Evolutionary conservation across 352 stramenopile species (phyloP).

Genomic region (Pythium diclinum): DNA sequence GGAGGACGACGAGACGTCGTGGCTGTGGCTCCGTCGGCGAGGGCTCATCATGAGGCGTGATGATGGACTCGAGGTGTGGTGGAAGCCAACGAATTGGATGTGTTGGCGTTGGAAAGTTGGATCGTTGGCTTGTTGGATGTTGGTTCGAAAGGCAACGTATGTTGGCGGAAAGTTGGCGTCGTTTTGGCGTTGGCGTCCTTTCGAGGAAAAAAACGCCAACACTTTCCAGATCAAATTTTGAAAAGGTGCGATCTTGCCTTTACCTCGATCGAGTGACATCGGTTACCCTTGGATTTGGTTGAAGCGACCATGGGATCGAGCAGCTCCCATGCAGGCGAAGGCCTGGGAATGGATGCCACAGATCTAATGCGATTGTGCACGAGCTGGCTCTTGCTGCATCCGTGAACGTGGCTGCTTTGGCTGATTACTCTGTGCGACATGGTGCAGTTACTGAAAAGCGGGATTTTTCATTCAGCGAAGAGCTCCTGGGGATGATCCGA

Average conservation of each 20-base stretch:
- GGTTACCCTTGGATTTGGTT: background rate
- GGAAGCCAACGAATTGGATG: background rate
- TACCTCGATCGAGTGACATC: slow-evolving; percentile 10
- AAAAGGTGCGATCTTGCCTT: background rate
- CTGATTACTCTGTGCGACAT: background rate
- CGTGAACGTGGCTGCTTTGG: background rate
- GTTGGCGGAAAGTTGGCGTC: slow-evolving; percentile 4
- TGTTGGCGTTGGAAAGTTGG: slow-evolving; percentile 16
- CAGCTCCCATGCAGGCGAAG: background rate
- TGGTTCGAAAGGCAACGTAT: background rate
- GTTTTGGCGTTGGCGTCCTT: background rate
- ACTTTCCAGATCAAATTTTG: background rate
- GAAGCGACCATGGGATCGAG: background rate
- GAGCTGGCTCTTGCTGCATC: background rate
- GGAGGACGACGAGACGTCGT: background rate
- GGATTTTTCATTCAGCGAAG: background rate
- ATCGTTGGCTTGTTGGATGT: background rate
- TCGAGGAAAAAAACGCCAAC: slow-evolving; percentile 2
- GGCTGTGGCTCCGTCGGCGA: slow-evolving; percentile 12
- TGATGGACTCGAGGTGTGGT: background rate
- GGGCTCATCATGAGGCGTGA: background rate
- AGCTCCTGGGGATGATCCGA: background rate
- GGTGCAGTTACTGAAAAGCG: background rate
- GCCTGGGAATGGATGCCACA: background rate
- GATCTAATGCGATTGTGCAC: background rate